Conservation (phyloP, 495 filamentous ascomycete genomes). For the Penicillium antarcticum region DNA sequence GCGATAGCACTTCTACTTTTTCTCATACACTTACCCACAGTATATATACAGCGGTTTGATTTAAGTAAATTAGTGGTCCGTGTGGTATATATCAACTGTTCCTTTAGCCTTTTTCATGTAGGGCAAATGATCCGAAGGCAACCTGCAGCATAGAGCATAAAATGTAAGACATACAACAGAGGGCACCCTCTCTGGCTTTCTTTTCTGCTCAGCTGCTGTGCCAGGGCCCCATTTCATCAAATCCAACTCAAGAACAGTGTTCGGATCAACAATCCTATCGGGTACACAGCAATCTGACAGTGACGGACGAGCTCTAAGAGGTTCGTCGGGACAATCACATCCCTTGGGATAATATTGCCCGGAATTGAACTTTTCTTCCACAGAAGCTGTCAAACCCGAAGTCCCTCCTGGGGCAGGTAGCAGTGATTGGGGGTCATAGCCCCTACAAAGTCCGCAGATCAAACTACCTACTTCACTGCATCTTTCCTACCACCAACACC, state of each 20-base stretch:
- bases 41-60: neutral
- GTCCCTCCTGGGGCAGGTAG: neutral
- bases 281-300: neutral
- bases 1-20: too few species aligned
- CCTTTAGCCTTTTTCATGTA: neutral
- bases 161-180: neutral
- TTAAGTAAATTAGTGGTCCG: neutral
- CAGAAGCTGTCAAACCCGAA: neutral
- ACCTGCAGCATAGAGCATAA: neutral
- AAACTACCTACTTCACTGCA: neutral
- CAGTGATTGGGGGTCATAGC: neutral
- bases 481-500: neutral
- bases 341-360: neutral
- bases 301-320: neutral
- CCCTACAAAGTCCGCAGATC: neutral
- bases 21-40: too few species aligned
- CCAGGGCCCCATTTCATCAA: neutral
- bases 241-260: neutral
- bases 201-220: neutral
- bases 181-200: neutral
- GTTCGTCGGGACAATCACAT: neutral
- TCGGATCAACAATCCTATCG: neutral
- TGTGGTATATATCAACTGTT: too few species aligned
- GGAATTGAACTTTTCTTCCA: neutral
- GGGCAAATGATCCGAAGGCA: neutral